Evolutionary conservation across 2,329 filamentous ascomycete genomes (phyloP).

Genomic region (Aphanoascus verrucosus): DNA sequence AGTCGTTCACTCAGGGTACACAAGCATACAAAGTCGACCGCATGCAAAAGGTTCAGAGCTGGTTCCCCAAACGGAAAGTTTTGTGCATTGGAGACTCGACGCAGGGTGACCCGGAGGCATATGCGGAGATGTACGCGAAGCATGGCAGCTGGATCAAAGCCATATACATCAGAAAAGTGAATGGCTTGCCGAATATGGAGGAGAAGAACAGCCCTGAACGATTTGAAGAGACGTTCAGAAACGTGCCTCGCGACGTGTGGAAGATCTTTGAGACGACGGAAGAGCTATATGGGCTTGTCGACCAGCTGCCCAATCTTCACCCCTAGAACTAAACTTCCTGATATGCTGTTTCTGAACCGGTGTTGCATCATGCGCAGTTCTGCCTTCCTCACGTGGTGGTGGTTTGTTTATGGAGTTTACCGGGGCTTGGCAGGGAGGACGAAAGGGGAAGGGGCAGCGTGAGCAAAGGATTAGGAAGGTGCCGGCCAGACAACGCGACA

Average conservation of each 20-base stretch:
- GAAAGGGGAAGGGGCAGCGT: too few relatives aligned
- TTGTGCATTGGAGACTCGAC: constrained; percentile 84
- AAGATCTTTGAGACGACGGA: constrained; percentile 68
- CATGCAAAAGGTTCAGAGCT: constrained; percentile 64
- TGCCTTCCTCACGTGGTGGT: not conserved
- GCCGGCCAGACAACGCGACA: not conserved
- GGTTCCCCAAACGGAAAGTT: constrained; percentile 69
- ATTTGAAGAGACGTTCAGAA: constrained; percentile 74
- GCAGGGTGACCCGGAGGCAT: constrained; percentile 82
- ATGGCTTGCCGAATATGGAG: constrained; percentile 61
- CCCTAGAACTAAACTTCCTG: not conserved
- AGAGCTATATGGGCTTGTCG: constrained; percentile 43
- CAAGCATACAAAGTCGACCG: constrained; percentile 76
- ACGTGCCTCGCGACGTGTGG: constrained; percentile 61
- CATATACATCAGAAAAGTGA: constrained; percentile 78
- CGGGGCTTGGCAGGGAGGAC: not conserved
- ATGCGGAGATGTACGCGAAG: constrained; percentile 62
- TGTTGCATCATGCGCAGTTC: not conserved
- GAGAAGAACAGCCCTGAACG: constrained; percentile 62
- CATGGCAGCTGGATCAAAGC: constrained; percentile 67
- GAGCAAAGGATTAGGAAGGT: not conserved
- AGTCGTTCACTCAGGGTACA: constrained; percentile 67
- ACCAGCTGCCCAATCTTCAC: constrained; percentile 19
- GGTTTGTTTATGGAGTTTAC: not conserved
- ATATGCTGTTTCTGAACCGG: not conserved